Conservation (phyloP, 306 rosid species). For the Cucumis cinereus region DNA sequence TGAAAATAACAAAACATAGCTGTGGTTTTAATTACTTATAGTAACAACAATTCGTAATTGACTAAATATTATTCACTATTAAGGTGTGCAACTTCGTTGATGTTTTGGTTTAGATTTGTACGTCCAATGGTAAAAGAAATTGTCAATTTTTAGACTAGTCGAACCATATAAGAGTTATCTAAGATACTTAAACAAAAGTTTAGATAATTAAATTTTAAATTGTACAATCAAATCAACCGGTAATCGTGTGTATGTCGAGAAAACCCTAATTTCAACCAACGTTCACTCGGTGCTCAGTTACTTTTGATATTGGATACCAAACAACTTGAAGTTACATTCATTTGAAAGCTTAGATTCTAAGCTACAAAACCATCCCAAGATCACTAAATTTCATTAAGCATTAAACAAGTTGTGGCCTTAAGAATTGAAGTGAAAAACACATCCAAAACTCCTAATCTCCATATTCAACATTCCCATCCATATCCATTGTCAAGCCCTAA, state of each 20-base stretch:
- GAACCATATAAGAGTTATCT: background rate
- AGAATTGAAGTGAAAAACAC: constrained; percentile 4
- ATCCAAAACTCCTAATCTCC: background rate
- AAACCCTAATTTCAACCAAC: background rate
- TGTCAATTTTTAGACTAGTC: background rate
- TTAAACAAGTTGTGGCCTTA: background rate
- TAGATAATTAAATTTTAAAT: background rate
- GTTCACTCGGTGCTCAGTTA: background rate
- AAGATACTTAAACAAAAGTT: background rate
- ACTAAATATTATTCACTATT: background rate
- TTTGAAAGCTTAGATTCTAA: background rate
- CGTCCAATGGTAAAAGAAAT: background rate
- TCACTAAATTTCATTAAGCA: background rate
- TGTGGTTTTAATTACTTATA: background rate
- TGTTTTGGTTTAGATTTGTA: background rate
- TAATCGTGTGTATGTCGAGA: background rate
- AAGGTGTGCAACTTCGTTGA: background rate
- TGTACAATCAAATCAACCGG: background rate
- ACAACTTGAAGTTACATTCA: background rate
- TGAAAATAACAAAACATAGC: too few relatives aligned
- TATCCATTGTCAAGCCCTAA: background rate
- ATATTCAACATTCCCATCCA: background rate
- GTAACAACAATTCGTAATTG: background rate
- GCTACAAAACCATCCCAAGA: background rate
- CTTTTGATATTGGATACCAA: background rate